Evolutionary conservation across 1,284 basidiomycete species (phyloP), one percentile per base, ranked within the genome.

Genomic region (Violaceomyces palustris): DNA sequence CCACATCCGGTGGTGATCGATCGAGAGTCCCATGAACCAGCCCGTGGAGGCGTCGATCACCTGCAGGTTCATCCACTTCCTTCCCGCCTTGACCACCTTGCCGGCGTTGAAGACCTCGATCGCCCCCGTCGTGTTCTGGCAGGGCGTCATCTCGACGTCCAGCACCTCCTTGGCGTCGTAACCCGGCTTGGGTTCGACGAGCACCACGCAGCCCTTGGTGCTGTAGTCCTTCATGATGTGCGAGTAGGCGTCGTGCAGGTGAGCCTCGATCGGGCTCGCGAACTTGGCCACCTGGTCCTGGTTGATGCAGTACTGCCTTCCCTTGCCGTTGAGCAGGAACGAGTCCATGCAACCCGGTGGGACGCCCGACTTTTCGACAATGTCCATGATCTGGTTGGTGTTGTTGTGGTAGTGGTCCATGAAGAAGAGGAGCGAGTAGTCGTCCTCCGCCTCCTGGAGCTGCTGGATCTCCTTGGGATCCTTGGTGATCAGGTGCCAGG

Each of bases 1-100:
- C n/a, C n/a, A n/a, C n/a, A n/a, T n/a, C n/a, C n/a, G n/a, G n/a
- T n/a, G n/a, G n/a, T n/a, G n/a, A n/a, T n/a, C n/a, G n/a, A n/a
- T n/a, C n/a, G n/a, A n/a, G n/a, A n/a, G n/a, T n/a, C n/a, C n/a
- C n/a, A n/a, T n/a, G n/a, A n/a, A 51, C 54, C 54, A 57, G 25
- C 58, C 58, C 0, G 54, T 61, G 0, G 53, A 45, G 1, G 39
- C 39, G 26, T 61, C 54, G 17, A 53, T 44, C n/a, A n/a, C n/a
- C n/a, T n/a, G n/a, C n/a, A n/a, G 10, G 19, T 9, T 10, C 10
- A 34, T n/a, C 10, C 19, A 34, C 10, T 18, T 9, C 32, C 32
- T 12, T 9, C 32, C 32, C 9, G 32, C 32, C 10, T 9, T 17
- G 9, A 34, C 14, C 32, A 18, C 32, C 32, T 12, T 18, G 17